phyloP scores from a whole-genome alignment of 2,329 filamentous ascomycete genomes.

The Fusarium graminum region DNA sequence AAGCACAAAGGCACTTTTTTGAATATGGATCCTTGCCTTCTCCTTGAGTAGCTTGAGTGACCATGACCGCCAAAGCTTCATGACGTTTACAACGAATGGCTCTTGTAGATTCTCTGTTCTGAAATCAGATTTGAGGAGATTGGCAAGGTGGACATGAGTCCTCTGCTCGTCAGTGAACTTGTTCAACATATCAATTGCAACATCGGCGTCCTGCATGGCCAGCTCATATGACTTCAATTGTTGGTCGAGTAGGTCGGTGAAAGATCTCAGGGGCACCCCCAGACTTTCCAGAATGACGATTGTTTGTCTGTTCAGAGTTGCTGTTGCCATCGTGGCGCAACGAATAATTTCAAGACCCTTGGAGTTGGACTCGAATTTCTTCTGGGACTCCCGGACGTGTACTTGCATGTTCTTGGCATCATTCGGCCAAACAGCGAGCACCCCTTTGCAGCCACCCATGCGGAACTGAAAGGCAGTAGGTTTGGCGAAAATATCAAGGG shows the following conservation, averaged over 20 bases:
- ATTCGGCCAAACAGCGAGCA: slow-evolving; percentile 81
- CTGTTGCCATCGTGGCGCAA: slow-evolving; percentile 79
- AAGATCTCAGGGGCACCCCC: slow-evolving; percentile 76
- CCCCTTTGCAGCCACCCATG: slow-evolving; percentile 91
- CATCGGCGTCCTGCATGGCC: slow-evolving; percentile 74
- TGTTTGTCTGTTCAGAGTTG: slow-evolving; percentile 89
- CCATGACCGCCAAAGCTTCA: slow-evolving; percentile 90
- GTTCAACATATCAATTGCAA: slow-evolving; percentile 76
- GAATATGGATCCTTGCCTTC: slow-evolving; percentile 86
- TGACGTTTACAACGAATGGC: slow-evolving; percentile 83
- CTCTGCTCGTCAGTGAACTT: slow-evolving; percentile 88
- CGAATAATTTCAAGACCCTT: slow-evolving; percentile 87
- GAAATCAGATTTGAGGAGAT: slow-evolving; percentile 85
- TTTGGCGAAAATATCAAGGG: slow-evolving; percentile 66
- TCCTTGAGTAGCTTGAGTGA: slow-evolving; percentile 91
- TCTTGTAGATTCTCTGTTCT: slow-evolving; percentile 72
- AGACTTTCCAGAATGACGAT: slow-evolving; percentile 87
- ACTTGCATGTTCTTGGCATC: slow-evolving; percentile 76
- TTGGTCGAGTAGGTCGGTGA: slow-evolving; percentile 73
- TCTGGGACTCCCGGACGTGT: slow-evolving; percentile 84
- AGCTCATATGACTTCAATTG: slow-evolving; percentile 77
- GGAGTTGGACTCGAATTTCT: slow-evolving; percentile 82
- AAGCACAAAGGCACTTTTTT: slow-evolving; percentile 87
- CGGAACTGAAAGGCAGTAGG: slow-evolving; percentile 94
- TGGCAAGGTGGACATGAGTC: slow-evolving; percentile 78